Evolutionary conservation across 495 filamentous ascomycete genomes (phyloP), one percentile per base, ranked within the genome.

Genomic region (Sporormia fimetaria): DNA sequence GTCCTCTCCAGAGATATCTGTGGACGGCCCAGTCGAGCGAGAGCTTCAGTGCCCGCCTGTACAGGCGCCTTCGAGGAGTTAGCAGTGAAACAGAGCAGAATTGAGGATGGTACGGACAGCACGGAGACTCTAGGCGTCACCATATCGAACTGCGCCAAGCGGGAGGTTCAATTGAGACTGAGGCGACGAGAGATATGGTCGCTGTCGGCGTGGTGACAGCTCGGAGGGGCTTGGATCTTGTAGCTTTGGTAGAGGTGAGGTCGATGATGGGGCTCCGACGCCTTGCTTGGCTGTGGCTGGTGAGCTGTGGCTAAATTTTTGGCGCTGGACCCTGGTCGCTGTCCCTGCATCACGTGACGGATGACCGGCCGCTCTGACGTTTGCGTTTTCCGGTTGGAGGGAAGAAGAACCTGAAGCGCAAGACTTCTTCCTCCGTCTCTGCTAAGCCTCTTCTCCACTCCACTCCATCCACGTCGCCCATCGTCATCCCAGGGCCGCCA

Each of bases 11-110:
- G 48, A 94, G 62, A 48, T 80, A 72, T 40, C 92, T 76, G 51
- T 94, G 82, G 44, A 95, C 82, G 40, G 82, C 69, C 92, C 90
- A 99, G 67, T 92, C 85, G 49, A 95, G 81, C 11, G 90, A 72
- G 42, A 92, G 75, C 71, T 94, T 96, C 55, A 96, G 64, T 14
- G 82, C 84, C 43, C 86, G 84, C 47, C 90, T 80, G 63, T 99
- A 96, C 29, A 99, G 79, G 23, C 83, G 87, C 44, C 92, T 96
- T 58, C n/a, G 32, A 29, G n/a, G 18, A 12, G 31, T 54, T 39
- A 54, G 45, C 45, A 18, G 14, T 20, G 16, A 7, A 6, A 7
- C 15, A 20, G 20, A n/a, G 12, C 7, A 2, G 37, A 11, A 21
- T 10, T 27, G 33, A 18, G 26, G 41, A 2, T 16, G 8, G 26